Base-by-base conservation (phyloP, 208 protist genomes). In the Trypanosomatidae sp. region DNA sequence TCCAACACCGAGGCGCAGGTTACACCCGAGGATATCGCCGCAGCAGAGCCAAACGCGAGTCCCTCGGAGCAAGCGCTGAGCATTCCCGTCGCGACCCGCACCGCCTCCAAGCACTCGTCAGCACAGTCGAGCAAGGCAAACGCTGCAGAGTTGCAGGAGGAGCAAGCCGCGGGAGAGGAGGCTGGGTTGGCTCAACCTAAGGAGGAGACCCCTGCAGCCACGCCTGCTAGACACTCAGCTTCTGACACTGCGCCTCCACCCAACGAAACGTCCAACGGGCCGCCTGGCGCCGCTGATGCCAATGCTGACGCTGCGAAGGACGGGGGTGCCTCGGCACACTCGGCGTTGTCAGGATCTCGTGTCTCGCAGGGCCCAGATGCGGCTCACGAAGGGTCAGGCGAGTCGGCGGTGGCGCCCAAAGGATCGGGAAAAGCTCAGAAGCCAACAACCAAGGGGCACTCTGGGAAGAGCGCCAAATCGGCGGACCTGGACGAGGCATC, bases 61-160 rank as follows among this genome's bases (percentile, higher is more conserved):
- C 43, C 56, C 33, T 66, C 73, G 6, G 67, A 53, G 5, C 15
- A 43, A 28, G 25, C n/a, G 66, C 33, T 72, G 28, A 78, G 67
- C 67, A 73, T 78, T 44, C 66, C 66, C 13, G 67, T 67, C 8
- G 59, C 66, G 22, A 50, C 36, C 9, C 53, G 5, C 12, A 39
- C 49, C 0, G 22, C 39, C 52, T 56, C 53, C 22, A 15, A 47
- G 5, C 17, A 41, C 36, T 10, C n/a, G 7, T n/a, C 43, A 33
- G 3, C 64, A 46, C 44, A 1, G 0, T 36, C 49, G 9, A 66
- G 62, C 22, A 30, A 49, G 41, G 15, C 8, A 30, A 66, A 33
- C 62, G 12, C 19, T 19, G 33, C 62, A 33, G 39, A 22, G 62
- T 15, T 13, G 13, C 13, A 49, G 12, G 64, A 13, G 25, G 46